phyloP scores from a whole-genome alignment of 2,329 filamentous ascomycete genomes.

The Podosphaera xanthii region DNA sequence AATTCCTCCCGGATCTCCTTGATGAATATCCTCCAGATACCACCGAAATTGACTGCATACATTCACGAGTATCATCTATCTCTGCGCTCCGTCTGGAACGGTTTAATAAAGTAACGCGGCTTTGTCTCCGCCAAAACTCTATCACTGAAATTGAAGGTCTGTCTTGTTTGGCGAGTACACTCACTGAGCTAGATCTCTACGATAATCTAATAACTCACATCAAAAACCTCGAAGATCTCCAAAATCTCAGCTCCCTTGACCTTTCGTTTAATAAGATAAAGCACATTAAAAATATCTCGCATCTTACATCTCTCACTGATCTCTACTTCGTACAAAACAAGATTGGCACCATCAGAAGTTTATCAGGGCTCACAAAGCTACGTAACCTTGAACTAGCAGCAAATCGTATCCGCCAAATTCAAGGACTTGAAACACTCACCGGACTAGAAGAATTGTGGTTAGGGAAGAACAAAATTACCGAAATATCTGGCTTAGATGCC shows the following conservation, averaged over 20 bases:
- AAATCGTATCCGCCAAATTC: slow-evolving; percentile 73
- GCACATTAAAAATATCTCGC: slow-evolving; percentile 74
- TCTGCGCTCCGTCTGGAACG: slow-evolving; percentile 58
- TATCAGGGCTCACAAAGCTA: slow-evolving; percentile 52
- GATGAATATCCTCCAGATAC: slow-evolving; percentile 35
- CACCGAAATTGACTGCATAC: slow-evolving; percentile 74
- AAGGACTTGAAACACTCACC: slow-evolving; percentile 58
- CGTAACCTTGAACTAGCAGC: slow-evolving; percentile 77
- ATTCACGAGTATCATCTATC: slow-evolving; percentile 63
- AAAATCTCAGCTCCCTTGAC: slow-evolving; percentile 57
- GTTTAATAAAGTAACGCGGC: slow-evolving; percentile 50
- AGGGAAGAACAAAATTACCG: slow-evolving; percentile 87
- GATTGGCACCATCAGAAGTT: slow-evolving; percentile 65
- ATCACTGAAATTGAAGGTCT: slow-evolving; percentile 66
- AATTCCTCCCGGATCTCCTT: slow-evolving; percentile 26
- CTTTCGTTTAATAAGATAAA: slow-evolving; percentile 99
- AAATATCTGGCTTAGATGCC: slow-evolving; percentile 52
- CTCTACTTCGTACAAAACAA: slow-evolving; percentile 91
- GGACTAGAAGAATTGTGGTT: slow-evolving; percentile 77
- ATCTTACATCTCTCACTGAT: slow-evolving; percentile 57
- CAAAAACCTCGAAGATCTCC: slow-evolving; percentile 57
- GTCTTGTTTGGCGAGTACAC: slow-evolving; percentile 34
- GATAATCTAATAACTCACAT: slow-evolving; percentile 86
- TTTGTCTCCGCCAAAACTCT: slow-evolving; percentile 84
- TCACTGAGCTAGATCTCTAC: slow-evolving; percentile 81